These are phyloP conservation scores for Candida maesae DNA, from an alignment of 805 yeast genomes.

Conservation along the genomic window DNA sequence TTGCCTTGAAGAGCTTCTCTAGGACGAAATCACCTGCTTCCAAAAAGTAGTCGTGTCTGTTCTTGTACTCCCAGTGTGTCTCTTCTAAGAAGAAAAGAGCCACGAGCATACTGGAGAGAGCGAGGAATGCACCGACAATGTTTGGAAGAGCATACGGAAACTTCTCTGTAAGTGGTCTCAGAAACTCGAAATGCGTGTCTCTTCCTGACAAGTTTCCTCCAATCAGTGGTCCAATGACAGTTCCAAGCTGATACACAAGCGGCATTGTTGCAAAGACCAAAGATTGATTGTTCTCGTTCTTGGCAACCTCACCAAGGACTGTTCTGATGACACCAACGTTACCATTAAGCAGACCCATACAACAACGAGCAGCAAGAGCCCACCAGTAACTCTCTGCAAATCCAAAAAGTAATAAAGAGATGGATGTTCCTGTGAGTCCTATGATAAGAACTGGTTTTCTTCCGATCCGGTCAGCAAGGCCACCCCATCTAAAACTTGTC, in stretches of 20 bases:
- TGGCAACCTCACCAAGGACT: slow-evolving; percentile 16
- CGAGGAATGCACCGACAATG: slow-evolving; percentile 9
- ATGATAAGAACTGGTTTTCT: slow-evolving; percentile 18
- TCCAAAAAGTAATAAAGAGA: slow-evolving; percentile 16
- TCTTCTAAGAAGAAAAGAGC: slow-evolving; percentile 19
- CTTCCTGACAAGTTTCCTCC: slow-evolving; percentile 17
- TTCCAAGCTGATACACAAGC: slow-evolving; percentile 16
- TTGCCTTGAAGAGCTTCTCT: slow-evolving; percentile 4
- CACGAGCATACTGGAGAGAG: slow-evolving; percentile 5
- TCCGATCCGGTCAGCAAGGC: slow-evolving; percentile 16
- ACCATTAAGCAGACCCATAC: slow-evolving; percentile 19
- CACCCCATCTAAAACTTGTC: slow-evolving; percentile 19
- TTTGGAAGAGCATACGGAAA: slow-evolving; percentile 19
- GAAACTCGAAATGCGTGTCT: slow-evolving; percentile 11
- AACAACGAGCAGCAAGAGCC: slow-evolving; percentile 17
- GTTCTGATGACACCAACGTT: slow-evolving; percentile 20
- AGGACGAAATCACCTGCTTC: slow-evolving; percentile 11
- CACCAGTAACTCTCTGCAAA: slow-evolving; percentile 16
- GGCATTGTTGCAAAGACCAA: slow-evolving; percentile 21
- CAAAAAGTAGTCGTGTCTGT: slow-evolving; percentile 18
- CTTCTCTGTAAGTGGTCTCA: slow-evolving; percentile 9
- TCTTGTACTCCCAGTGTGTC: slow-evolving; percentile 16
- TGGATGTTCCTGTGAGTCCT: slow-evolving; percentile 13
- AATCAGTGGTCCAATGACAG: slow-evolving; percentile 17
- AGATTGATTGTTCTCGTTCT: slow-evolving; percentile 18